Evolutionary conservation across 2,329 filamentous ascomycete genomes (phyloP).

Genomic region (Trichoderma semiorbis): DNA sequence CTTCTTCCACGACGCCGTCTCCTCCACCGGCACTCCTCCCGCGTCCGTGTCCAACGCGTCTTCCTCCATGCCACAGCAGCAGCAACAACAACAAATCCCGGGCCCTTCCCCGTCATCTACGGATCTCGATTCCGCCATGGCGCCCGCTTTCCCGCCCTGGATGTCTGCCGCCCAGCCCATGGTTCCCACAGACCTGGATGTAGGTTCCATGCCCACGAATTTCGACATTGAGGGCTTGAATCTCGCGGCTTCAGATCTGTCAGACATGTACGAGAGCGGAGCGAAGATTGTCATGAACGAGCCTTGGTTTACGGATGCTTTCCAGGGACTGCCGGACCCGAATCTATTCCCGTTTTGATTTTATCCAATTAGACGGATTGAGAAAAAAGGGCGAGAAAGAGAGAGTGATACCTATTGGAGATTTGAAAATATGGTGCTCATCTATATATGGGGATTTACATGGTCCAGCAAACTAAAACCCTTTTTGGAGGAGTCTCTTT

Average conservation of each 20-base stretch:
- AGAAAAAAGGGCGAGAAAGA: background rate
- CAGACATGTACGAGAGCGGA: conserved; percentile 32
- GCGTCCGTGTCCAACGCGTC: background rate
- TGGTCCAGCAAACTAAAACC: no score
- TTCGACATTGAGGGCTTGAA: conserved; percentile 33
- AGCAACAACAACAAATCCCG: background rate
- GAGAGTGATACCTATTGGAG: background rate
- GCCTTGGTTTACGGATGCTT: conserved; percentile 39
- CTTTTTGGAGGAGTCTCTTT: background rate
- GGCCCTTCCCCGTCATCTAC: conserved; percentile 8
- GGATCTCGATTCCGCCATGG: conserved; percentile 28
- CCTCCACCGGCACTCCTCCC: conserved; percentile 20
- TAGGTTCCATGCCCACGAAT: conserved; percentile 26
- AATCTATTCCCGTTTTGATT: conserved; percentile 36
- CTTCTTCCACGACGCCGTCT: conserved; percentile 37
- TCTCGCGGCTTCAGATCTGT: conserved; percentile 24
- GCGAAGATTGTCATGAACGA: conserved; percentile 38
- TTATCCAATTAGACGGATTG: background rate
- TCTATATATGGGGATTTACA: no score
- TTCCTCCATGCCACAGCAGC: background rate
- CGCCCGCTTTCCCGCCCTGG: conserved; percentile 24
- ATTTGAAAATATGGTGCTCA: background rate
- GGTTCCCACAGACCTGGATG: conserved; percentile 15
- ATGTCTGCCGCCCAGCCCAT: conserved; percentile 11
- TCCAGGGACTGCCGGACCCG: conserved; percentile 34